phyloP scores from a whole-genome alignment of 2,329 filamentous ascomycete genomes.

The Mycosphaerella sp. region DNA sequence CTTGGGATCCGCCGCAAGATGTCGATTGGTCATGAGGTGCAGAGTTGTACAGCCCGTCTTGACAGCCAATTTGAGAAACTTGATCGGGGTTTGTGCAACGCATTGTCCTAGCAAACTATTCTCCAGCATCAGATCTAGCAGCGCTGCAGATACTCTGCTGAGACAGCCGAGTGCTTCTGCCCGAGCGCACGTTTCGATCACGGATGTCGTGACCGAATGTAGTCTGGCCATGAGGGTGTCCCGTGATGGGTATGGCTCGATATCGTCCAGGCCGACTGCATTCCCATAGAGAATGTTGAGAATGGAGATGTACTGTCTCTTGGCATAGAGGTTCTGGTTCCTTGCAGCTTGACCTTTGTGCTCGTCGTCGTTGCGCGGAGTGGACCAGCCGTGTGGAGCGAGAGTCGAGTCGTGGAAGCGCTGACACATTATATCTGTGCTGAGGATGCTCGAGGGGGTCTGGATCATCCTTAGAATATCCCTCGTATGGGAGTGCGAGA shows the following conservation, averaged over 20 bases:
- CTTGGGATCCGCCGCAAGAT: neutral
- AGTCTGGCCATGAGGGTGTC: neutral
- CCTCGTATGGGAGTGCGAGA: no score
- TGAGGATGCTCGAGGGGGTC: neutral
- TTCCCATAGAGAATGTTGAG: conserved; percentile 1
- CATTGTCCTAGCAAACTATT: neutral
- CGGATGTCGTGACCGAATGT: neutral
- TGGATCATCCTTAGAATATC: no score
- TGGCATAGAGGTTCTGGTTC: conserved; percentile 3
- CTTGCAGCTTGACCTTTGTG: neutral
- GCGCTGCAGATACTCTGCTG: neutral
- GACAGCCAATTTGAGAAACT: conserved; percentile 2
- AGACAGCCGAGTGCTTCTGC: conserved; percentile 2
- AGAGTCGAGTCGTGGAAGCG: conserved; percentile 8
- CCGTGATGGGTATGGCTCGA: neutral
- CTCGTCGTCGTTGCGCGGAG: neutral
- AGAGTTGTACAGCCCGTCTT: neutral
- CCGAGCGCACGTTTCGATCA: neutral
- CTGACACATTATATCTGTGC: neutral
- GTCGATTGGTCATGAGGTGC: neutral
- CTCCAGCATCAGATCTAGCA: neutral
- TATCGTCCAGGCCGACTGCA: neutral
- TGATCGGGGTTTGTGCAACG: neutral
- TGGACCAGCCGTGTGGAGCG: conserved; percentile 1
- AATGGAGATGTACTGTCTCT: conserved; percentile 3